phyloP scores from a whole-genome alignment of 306 rosid genomes.

The Adenanthera pavonina region DNA sequence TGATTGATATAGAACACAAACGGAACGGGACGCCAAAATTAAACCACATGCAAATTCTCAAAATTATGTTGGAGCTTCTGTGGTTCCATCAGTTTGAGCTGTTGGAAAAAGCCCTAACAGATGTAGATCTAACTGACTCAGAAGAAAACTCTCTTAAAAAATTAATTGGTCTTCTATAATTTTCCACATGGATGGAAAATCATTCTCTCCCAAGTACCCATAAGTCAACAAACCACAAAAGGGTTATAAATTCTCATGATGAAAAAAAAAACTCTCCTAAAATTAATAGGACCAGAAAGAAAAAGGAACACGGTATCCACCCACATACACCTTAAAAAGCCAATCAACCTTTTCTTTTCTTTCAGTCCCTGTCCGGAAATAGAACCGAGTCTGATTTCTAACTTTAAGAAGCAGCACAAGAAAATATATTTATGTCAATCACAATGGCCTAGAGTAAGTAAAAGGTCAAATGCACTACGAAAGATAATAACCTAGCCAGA shows the following conservation, averaged over 20 bases:
- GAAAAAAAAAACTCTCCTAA: slow-evolving; percentile 8
- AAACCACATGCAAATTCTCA: neutral
- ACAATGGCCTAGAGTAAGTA: neutral
- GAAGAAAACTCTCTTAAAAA: no score
- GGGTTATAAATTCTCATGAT: neutral
- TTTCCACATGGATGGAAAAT: neutral
- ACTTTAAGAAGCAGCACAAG: neutral
- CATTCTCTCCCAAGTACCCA: neutral
- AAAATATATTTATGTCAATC: slow-evolving; percentile 19
- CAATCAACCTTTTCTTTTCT: slow-evolving; percentile 16
- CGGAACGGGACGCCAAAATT: neutral
- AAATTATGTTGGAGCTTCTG: neutral
- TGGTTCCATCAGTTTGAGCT: neutral
- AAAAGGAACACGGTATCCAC: slow-evolving; percentile 2
- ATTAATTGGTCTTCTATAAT: neutral
- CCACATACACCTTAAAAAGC: slow-evolving; percentile 4
- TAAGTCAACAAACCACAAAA: slow-evolving; percentile 9
- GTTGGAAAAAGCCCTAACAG: neutral
- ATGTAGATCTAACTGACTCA: neutral
- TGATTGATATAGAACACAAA: neutral
- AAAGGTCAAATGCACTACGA: neutral
- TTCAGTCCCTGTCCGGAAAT: neutral
- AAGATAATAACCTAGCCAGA: slow-evolving; percentile 26
- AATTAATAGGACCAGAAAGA: slow-evolving; percentile 20
- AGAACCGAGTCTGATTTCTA: slow-evolving; percentile 11